Evolutionary conservation across 164 flowering plant genomes (phyloP).

Genomic region (Umbellularia californica): DNA sequence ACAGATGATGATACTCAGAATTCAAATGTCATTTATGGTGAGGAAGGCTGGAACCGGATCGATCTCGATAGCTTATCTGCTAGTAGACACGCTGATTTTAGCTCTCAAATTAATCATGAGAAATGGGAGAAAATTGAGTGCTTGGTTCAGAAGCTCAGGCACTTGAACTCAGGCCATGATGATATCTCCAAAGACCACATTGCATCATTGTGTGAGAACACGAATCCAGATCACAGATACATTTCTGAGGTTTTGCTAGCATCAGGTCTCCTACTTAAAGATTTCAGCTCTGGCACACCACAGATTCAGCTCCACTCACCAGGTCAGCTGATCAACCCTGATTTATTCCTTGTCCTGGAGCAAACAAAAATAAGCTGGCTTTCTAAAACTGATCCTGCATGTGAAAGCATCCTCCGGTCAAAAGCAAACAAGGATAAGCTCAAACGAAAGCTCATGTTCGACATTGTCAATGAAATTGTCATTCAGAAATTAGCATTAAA

Average conservation of each 20-base stretch:
- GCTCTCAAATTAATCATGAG: constrained; percentile 28
- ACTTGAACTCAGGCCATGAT: constrained; percentile 25
- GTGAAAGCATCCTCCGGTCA: constrained; percentile 9
- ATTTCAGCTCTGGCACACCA: constrained; percentile 35
- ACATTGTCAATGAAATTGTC: constrained; percentile 68
- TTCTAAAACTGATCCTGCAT: constrained; percentile 15
- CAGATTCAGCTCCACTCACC: constrained; percentile 45
- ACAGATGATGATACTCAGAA: constrained; percentile 38
- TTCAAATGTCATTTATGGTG: constrained; percentile 22
- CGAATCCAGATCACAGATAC: constrained; percentile 56
- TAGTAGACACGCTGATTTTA: constrained; percentile 17
- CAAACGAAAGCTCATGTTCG: constrained; percentile 67
- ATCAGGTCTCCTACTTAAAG: constrained; percentile 70
- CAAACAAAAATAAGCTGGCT: constrained; percentile 35
- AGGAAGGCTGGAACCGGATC: constrained; percentile 29
- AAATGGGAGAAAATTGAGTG: constrained; percentile 35
- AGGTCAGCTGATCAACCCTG: constrained; percentile 61
- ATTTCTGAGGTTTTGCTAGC: constrained; percentile 61
- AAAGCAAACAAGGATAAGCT: constrained; percentile 28
- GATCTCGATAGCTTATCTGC: constrained; percentile 6
- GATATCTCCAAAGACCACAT: constrained; percentile 29
- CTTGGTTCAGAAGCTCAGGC: constrained; percentile 37
- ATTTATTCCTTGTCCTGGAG: constrained; percentile 66
- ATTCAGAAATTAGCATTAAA: constrained; percentile 30
- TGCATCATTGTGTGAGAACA: constrained; percentile 28